These are phyloP conservation scores for Lichtheimia ornata DNA, from an alignment of 371 early-diverging fungal species.

Conservation along the genomic window DNA sequence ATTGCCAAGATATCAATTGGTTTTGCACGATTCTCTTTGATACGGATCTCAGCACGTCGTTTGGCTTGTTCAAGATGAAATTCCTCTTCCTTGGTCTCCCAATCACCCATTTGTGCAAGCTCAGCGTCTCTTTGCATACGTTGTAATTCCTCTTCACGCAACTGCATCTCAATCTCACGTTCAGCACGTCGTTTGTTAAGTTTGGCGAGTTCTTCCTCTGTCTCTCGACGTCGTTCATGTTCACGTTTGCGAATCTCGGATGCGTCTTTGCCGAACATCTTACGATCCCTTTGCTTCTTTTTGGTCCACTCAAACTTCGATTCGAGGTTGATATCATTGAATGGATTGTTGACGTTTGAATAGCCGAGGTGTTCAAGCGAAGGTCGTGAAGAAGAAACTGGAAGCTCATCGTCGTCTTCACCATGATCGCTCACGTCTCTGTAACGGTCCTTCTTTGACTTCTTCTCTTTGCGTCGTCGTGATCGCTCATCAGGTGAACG, in stretches of 20 bases:
- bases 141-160: slow-evolving; percentile 80
- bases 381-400: slow-evolving; percentile 18
- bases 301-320: slow-evolving; percentile 88
- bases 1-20: slow-evolving; percentile 93
- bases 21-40: slow-evolving; percentile 83
- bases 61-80: slow-evolving; percentile 92
- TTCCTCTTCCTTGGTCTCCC: slow-evolving; percentile 90
- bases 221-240: slow-evolving; percentile 65
- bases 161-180: slow-evolving; percentile 80
- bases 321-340: slow-evolving; percentile 79
- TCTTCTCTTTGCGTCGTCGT: slow-evolving; percentile 21
- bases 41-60: slow-evolving; percentile 87
- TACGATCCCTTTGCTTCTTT: slow-evolving; percentile 69
- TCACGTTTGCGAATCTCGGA: slow-evolving; percentile 66
- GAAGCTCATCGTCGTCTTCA: slow-evolving; percentile 13
- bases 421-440: slow-evolving; percentile 18
- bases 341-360: slow-evolving; percentile 78
- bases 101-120: slow-evolving; percentile 89
- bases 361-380: slow-evolving; percentile 54
- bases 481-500: slow-evolving; percentile 20
- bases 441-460: slow-evolving; percentile 18
- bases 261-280: slow-evolving; percentile 59
- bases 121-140: slow-evolving; percentile 81
- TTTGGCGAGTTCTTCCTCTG: slow-evolving; percentile 78
- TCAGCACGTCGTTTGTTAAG: slow-evolving; percentile 76